A percentile compares a stretch with the other conserved stretches of the same genome.
These are phyloP conservation scores for Sclerotinia borealis DNA, from an alignment of 2,329 filamentous ascomycete species.

Conservation along the genomic window DNA sequence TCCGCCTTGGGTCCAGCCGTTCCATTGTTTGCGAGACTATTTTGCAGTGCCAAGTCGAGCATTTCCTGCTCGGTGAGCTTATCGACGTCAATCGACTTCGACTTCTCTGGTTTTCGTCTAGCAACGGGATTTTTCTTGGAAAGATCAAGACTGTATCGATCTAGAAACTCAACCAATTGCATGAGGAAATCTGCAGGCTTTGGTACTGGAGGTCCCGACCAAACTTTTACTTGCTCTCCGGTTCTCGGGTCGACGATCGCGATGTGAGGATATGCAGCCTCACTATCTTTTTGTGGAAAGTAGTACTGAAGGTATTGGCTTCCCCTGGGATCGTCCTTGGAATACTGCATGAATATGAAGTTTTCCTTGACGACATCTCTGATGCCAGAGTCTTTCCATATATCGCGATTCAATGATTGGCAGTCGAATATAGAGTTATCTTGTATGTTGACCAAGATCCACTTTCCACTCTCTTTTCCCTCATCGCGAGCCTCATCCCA, in stretches of 20 bases:
- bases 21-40: conserved; percentile 61
- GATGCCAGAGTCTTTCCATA: conserved; percentile 85
- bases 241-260: conserved; percentile 93
- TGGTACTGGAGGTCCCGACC: conserved; percentile 80
- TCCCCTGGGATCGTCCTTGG: conserved; percentile 74
- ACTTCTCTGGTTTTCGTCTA: conserved; percentile 63
- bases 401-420: conserved; percentile 85
- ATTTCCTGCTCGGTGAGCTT: conserved; percentile 97
- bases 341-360: conserved; percentile 94
- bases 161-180: conserved; percentile 92
- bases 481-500: conserved; percentile 81
- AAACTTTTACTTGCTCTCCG: conserved; percentile 94
- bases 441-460: conserved; percentile 93
- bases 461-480: conserved; percentile 84
- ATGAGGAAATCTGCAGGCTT: conserved; percentile 75
- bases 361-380: conserved; percentile 79
- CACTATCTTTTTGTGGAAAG: conserved; percentile 69
- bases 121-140: conserved; percentile 92
- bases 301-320: conserved; percentile 86
- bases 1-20: conserved; percentile 49
- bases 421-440: conserved; percentile 92
- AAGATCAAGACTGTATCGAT: conserved; percentile 83
- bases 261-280: conserved; percentile 92
- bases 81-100: conserved; percentile 67
- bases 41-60: conserved; percentile 87